These are phyloP conservation scores for Calycina marina DNA, from an alignment of 2,329 filamentous ascomycete genomes.

Conservation along the genomic window DNA sequence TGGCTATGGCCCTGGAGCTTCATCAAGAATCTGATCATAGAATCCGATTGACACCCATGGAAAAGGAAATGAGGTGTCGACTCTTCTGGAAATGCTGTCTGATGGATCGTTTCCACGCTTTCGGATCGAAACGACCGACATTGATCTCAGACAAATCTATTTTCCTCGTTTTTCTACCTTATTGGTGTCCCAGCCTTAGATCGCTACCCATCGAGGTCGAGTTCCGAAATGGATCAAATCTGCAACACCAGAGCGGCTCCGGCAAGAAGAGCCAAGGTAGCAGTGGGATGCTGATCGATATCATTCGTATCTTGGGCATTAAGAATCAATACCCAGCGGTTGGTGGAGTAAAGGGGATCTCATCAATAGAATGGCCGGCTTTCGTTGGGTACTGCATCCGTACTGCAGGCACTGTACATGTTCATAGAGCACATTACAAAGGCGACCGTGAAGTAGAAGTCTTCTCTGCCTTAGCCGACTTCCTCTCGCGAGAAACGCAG, in stretches of 20 bases:
- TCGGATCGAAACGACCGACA: slow-evolving; percentile 70
- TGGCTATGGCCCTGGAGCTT: slow-evolving; percentile 69
- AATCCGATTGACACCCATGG: slow-evolving; percentile 45
- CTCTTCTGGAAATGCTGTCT: slow-evolving; percentile 84
- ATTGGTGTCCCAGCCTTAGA: slow-evolving; percentile 50
- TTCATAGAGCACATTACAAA: slow-evolving; percentile 71
- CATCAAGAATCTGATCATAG: slow-evolving; percentile 60
- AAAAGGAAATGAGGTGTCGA: slow-evolving; percentile 63
- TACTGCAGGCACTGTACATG: slow-evolving; percentile 76
- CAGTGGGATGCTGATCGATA: slow-evolving; percentile 71
- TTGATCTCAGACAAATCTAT: slow-evolving; percentile 66
- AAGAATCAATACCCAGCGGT: slow-evolving; percentile 75
- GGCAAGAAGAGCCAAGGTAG: slow-evolving; percentile 61
- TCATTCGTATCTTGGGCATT: slow-evolving; percentile 65
- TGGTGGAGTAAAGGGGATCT: slow-evolving; percentile 77
- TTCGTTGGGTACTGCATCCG: slow-evolving; percentile 80
- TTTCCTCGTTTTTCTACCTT: slow-evolving; percentile 54
- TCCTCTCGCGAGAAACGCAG: slow-evolving; percentile 65
- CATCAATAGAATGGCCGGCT: slow-evolving; percentile 70
- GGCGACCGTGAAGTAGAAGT: slow-evolving; percentile 22
- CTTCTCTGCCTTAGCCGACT: slow-evolving; percentile 53
- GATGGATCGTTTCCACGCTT: slow-evolving; percentile 70
- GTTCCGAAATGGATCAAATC: slow-evolving; percentile 61
- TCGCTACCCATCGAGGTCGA: slow-evolving; percentile 58
- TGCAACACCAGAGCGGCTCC: slow-evolving; percentile 55